Evolutionary conservation across 148 eudicot genomes (phyloP), one percentile per base, ranked within the genome.

Genomic region (Vaccinium darrowii): DNA sequence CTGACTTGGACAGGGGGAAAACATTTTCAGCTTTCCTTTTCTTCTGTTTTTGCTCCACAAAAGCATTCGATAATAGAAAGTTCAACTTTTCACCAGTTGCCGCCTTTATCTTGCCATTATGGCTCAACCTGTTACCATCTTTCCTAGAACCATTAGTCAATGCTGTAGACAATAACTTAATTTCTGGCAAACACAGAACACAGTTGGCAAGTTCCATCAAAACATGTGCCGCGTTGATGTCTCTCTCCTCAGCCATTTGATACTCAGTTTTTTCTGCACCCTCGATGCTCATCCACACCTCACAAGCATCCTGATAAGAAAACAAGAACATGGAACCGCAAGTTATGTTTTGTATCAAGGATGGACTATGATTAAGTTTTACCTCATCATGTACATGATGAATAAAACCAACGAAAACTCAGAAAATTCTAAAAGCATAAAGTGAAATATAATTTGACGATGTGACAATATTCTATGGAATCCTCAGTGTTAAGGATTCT

Each of bases 181-280:
- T 30, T 13, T 82, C 76, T 50, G 49, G n/a, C 43, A 65, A 67
- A 49, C 47, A 10, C 12, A 43, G 30, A 25, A 63, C 33, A 62
- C 9, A 10, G 19, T 82, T 82, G 58, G 84, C 88, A 72, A 90
- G 80, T 49, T 82, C 47, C 52, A 82, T 39, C 76, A 82, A 67
- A 82, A 27, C 15, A 65, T 14, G 47, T 15, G 84, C 84, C 18
- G 84, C 84, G 18, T 16, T 52, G 51, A 50, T 57, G 67, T 91
- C 91, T 88, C 92, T 83, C 80, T 88, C 90, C 67, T 86, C 84
- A 84, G 89, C 84, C 86, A 90, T 90, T 51, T 88, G 90, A 88
- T 88, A 87, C 81, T 87, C 78, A 82, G 82, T 33, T 73, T 88
- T 89, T 56, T 76, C 92, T 81, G 69, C 92, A 67, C 85, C 90